Percentiles rank a stretch among this genome's conserved stretches.
phyloP scores from a whole-genome alignment of 306 rosid species.

The Acacia crassicarpa region DNA sequence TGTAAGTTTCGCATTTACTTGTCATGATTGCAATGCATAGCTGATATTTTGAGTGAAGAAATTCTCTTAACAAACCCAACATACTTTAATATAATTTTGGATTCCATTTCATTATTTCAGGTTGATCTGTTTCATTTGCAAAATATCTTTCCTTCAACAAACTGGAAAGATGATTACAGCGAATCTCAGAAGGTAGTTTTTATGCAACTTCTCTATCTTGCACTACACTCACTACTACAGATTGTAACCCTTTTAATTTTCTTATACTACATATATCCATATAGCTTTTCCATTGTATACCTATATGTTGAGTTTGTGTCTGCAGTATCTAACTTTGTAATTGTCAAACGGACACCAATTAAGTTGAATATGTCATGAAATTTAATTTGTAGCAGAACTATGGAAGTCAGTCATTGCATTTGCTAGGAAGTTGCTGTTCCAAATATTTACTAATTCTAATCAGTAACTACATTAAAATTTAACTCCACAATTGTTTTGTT shows the following conservation, averaged over 20 bases:
- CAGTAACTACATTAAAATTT: background rate
- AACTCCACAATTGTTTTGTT: background rate
- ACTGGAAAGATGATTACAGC: conserved; percentile 72
- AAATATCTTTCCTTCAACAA: conserved; percentile 54
- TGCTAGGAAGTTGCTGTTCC: conserved; percentile 1
- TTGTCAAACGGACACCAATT: background rate
- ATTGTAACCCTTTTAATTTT: background rate
- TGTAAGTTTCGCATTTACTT: conserved; percentile 51
- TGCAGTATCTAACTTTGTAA: conserved; percentile 13
- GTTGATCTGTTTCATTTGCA: conserved; percentile 89
- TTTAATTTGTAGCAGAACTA: background rate
- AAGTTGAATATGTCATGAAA: conserved; percentile 5
- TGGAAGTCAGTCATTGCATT: conserved; percentile 2
- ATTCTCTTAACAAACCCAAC: conserved; percentile 5
- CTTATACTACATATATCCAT: background rate
- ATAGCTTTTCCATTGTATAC: background rate
- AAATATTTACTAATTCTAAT: background rate
- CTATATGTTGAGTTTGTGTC: conserved; percentile 2
- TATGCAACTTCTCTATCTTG: conserved; percentile 22
- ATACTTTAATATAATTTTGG: background rate
- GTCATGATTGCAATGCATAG: conserved; percentile 1
- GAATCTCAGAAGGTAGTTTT: conserved; percentile 74
- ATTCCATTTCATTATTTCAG: conserved; percentile 43
- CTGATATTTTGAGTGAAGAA: conserved; percentile 28
- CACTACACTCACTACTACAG: conserved; percentile 6